A percentile compares a stretch with the other conserved stretches of the same genome.
phyloP scores from a whole-genome alignment of 768 basidiomycete genomes.

The Tylopilus felleus region DNA sequence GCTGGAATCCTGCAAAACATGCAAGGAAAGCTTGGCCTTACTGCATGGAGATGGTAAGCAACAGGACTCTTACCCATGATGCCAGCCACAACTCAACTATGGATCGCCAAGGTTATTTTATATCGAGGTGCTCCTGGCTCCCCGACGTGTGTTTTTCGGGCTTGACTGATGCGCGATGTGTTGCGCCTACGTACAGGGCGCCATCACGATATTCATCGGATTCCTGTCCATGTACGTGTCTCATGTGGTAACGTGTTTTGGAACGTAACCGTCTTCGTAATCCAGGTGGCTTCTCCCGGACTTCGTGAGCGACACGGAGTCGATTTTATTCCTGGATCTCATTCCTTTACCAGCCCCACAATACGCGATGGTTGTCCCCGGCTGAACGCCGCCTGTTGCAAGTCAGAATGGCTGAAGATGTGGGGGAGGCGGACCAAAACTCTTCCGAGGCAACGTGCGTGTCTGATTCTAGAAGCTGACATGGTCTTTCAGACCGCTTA shows the following conservation, averaged over 20 bases:
- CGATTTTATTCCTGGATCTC: background rate
- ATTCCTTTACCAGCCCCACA: slow-evolving; percentile 43
- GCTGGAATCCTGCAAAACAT: slow-evolving; percentile 69
- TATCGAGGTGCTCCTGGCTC: slow-evolving; percentile 46
- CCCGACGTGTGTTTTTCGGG: no score
- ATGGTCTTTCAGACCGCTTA: background rate
- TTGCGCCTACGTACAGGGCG: slow-evolving; percentile 40
- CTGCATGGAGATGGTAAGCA: slow-evolving; percentile 67
- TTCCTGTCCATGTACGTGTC: slow-evolving; percentile 45
- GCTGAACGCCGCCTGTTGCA: slow-evolving; percentile 57
- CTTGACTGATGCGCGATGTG: background rate
- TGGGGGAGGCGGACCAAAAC: background rate
- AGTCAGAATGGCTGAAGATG: slow-evolving; percentile 56
- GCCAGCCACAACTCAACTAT: background rate
- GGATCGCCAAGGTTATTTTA: slow-evolving; percentile 56
- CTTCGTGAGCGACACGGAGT: slow-evolving; percentile 40
- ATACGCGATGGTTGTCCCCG: slow-evolving; percentile 56
- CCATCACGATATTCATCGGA: slow-evolving; percentile 59
- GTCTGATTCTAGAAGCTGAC: background rate
- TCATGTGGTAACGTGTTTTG: background rate
- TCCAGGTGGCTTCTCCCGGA: slow-evolving; percentile 56
- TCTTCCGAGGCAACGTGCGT: slow-evolving; percentile 11
- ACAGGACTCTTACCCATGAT: background rate
- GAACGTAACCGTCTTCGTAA: background rate
- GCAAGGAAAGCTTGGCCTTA: slow-evolving; percentile 63